Conservation (phyloP, 1,284 basidiomycete genomes). For the Microbotryomycetes sp. region DNA sequence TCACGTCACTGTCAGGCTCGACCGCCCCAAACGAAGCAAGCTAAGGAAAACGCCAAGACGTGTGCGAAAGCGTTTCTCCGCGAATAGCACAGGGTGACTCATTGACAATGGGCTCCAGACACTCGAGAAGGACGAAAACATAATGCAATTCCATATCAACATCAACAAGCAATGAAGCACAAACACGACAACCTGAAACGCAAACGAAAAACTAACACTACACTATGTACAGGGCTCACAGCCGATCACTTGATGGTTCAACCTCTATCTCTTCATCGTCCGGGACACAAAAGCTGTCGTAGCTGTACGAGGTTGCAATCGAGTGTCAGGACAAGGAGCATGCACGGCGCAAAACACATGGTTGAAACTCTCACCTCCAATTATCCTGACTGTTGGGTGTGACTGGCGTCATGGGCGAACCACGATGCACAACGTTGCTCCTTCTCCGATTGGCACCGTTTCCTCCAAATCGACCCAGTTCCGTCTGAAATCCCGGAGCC, state of each 20-base stretch:
- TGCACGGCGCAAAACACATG: no score
- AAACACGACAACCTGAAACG: no score
- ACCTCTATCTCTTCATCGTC: conserved; percentile 22
- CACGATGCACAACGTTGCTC: neutral
- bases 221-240: neutral
- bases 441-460: conserved; percentile 1
- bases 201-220: no score
- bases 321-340: neutral
- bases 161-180: neutral
- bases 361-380: conserved; percentile 7
- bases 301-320: neutral
- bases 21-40: no score
- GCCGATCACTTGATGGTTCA: conserved; percentile 5
- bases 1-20: no score
- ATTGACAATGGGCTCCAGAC: no score
- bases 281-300: conserved; percentile 20
- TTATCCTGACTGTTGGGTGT: conserved; percentile 19
- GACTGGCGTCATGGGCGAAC: neutral
- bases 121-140: no score
- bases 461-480: neutral
- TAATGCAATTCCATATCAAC: neutral
- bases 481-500: conserved; percentile 29
- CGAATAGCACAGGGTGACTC: no score
- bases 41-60: no score
- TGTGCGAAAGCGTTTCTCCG: no score